Evolutionary conservation across 495 filamentous ascomycete genomes (phyloP), one percentile per base, ranked within the genome.

Genomic region (Tricharina praecox): DNA sequence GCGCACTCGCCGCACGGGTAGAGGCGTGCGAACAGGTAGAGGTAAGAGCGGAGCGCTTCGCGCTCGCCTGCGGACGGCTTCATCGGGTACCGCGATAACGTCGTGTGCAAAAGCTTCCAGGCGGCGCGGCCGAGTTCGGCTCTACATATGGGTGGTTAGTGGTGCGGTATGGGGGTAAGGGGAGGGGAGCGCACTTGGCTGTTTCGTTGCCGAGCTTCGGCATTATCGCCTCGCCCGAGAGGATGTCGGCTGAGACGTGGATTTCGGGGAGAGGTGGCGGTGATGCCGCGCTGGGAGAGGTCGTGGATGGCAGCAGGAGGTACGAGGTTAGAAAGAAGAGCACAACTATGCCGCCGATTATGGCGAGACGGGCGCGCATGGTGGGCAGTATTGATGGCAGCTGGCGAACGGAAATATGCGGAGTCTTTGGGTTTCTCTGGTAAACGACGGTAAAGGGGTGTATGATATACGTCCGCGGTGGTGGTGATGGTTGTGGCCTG

Each of bases 1-100:
- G 87, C 88, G 66, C 88, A 96, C 67, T 96, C 86, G 64, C 88
- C 87, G 60, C 87, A 92, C 34, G 92, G 92, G 62, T 97, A 97
- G 4, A 97, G 66, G 32, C 90, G 76, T 23, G 85, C 81, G 55
- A 96, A 96, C 1, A 97, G 73, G 60, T 84, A 76, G 53, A 97
- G 77, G 64, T 81, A 96, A 4, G 80, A 80, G 52, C 78, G 75
- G 32, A 97, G 69, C 2, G 92, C 84, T 33, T 80, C 71, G 48
- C 81, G 79, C 59, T 97, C 86, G 53, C 93, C 85, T 44, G 71
- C 61, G 0, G 80, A 81, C 0, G 90, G 88, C 46, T 79, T 72
- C 53, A 87, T 82, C 33, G 90, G 92, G 66, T 88, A 97, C 46
- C 86, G 78, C 28, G 85, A 81, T 73, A 96, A 85, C 62, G 84